Evolutionary conservation across 1,284 basidiomycete genomes (phyloP), one percentile per base, ranked within the genome.

Genomic region (Pseudozyma sp.): DNA sequence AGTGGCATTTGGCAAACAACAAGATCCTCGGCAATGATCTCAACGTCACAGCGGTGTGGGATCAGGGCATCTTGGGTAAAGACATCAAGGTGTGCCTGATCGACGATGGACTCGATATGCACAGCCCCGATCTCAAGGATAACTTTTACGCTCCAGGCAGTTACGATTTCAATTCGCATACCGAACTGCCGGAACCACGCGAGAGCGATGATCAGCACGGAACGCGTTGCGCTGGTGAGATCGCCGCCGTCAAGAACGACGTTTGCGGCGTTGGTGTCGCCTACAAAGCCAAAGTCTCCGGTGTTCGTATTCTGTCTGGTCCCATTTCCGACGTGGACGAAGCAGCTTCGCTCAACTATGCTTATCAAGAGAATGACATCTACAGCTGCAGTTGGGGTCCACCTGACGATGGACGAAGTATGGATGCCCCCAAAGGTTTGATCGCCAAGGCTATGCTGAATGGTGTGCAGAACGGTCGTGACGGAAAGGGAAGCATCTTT

Each of bases 331-430:
- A 99, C 84, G 91, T 93, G n/a, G 97, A 99, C 86, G 97, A 99
- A 86, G 95, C 97, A 1, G 91, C 94, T 1, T 91, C 96, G 5
- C 90, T 99, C 71, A 99, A 99, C 86, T 97, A 88, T 76, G 93
- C 91, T 14, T 99, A 91, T 85, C 92, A 98, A 80, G 91, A 94
- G 76, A 95, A 93, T 65, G 92, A 93, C 52, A 95, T 96, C 77
- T 99, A 92, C 87, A 94, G 92, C 63, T 99, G 97, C 86, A 94
- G 92, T 66, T 99, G 96, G 96, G 97, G 97, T 13, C 97, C 97
- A 9, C 93, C 96, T 0, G 97, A 99, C 85, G 93, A 97, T 81
- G 96, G 96, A 7, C 89, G 88, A 77, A 92, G 93, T 16, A 98
- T 99, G 95, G 97, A 99, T 84, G 94, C 91, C 0, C 97, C 97